Conservation (phyloP, 768 basidiomycete species). For the Infundibulicybe gibba region DNA sequence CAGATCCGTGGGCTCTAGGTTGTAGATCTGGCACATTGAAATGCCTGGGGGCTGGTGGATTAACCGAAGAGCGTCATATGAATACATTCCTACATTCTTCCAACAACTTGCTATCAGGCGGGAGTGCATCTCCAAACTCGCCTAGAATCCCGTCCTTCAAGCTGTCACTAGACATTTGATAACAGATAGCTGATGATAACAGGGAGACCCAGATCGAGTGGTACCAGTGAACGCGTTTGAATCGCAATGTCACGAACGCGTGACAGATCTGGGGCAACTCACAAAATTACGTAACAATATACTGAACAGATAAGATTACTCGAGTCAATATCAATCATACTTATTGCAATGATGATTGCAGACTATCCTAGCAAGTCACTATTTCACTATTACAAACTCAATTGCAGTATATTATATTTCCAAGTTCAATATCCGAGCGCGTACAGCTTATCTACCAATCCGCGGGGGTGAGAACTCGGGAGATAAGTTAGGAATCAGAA, state of each 20-base stretch:
- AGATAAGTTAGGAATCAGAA: too few species aligned
- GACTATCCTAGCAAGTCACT: too few species aligned
- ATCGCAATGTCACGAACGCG: slow-evolving; percentile 1
- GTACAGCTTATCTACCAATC: too few species aligned
- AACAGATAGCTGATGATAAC: slow-evolving; percentile 12
- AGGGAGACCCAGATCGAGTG: neutral
- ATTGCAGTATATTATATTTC: too few species aligned
- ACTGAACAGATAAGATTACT: too few species aligned
- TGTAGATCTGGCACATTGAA: slow-evolving; percentile 61
- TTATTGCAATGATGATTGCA: too few species aligned
- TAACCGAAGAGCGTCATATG: neutral
- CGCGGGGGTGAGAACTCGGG: too few species aligned
- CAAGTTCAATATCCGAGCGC: too few species aligned
- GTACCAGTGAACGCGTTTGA: slow-evolving; percentile 3
- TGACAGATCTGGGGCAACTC: neutral
- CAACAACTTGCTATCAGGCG: slow-evolving; percentile 38
- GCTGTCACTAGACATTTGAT: neutral
- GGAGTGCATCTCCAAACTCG: slow-evolving; percentile 20
- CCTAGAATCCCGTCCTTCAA: slow-evolving; percentile 20
- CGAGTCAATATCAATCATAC: too few species aligned
- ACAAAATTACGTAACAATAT: too few species aligned
- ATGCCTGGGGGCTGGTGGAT: slow-evolving; percentile 41
- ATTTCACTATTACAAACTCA: too few species aligned
- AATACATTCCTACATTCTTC: slow-evolving; percentile 43
- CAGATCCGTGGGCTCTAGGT: slow-evolving; percentile 46